phyloP scores from a whole-genome alignment of 768 basidiomycete species.

The Scleroderma citrinum region DNA sequence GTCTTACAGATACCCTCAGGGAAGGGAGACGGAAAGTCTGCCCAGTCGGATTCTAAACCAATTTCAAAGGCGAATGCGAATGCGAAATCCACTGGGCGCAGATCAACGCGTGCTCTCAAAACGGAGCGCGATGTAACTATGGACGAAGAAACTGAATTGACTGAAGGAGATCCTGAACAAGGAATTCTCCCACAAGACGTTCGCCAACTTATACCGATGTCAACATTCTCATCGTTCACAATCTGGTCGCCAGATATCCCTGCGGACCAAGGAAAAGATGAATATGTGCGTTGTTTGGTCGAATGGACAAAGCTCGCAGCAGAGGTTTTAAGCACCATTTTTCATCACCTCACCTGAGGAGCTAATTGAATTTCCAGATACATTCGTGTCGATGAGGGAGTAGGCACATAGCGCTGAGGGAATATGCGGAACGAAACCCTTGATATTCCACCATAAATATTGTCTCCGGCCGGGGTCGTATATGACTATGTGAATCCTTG shows the following conservation, averaged over 20 bases:
- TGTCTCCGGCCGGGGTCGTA: neutral
- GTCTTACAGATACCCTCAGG: constrained; percentile 39
- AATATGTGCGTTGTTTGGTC: constrained; percentile 58
- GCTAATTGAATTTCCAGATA: constrained; percentile 12
- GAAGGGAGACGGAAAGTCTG: constrained; percentile 12
- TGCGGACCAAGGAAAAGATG: constrained; percentile 64
- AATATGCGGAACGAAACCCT: neutral
- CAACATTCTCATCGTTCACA: constrained; percentile 60
- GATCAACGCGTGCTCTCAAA: constrained; percentile 20
- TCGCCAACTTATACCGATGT: constrained; percentile 40
- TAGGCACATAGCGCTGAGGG: neutral
- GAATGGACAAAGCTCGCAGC: constrained; percentile 68
- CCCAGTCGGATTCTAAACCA: constrained; percentile 1
- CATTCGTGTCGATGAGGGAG: constrained; percentile 17
- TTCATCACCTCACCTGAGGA: too few species aligned
- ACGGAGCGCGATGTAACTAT: constrained; percentile 25
- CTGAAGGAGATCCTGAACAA: constrained; percentile 15
- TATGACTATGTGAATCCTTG: neutral
- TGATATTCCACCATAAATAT: neutral
- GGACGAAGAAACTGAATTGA: constrained; percentile 12
- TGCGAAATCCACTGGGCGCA: constrained; percentile 5
- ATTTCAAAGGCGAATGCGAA: constrained; percentile 13
- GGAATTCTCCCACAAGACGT: constrained; percentile 7
- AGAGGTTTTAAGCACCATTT: constrained; percentile 41
- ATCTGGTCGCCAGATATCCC: constrained; percentile 73